phyloP scores from a whole-genome alignment of 331 rosid genomes.

The Cydonia oblonga region DNA sequence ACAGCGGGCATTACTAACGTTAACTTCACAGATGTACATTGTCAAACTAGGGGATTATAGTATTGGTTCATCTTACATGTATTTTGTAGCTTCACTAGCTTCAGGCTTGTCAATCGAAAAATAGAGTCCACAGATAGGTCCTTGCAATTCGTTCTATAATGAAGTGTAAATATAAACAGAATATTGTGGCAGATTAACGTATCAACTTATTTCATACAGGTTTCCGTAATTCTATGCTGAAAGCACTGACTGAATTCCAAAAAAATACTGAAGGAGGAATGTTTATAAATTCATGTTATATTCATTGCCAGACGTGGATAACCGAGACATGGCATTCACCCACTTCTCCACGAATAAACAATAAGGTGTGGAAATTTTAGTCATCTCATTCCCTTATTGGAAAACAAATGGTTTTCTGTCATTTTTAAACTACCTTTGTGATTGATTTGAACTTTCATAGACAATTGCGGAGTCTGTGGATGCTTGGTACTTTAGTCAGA shows the following conservation, averaged over 20 bases:
- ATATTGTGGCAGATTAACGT: slow-evolving; percentile 14
- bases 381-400: neutral
- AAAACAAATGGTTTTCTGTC: neutral
- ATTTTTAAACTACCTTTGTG: neutral
- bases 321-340: slow-evolving; percentile 76
- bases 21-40: too few species aligned
- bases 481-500: neutral
- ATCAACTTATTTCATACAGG: slow-evolving; percentile 34
- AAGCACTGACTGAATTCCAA: slow-evolving; percentile 44
- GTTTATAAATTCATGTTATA: slow-evolving; percentile 75
- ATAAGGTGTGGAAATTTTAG: slow-evolving; percentile 39
- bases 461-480: slow-evolving; percentile 83
- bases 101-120: neutral
- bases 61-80: neutral
- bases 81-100: neutral
- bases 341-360: slow-evolving; percentile 62
- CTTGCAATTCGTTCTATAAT: neutral
- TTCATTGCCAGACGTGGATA: slow-evolving; percentile 82
- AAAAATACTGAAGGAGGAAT: slow-evolving; percentile 49
- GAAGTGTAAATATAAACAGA: neutral
- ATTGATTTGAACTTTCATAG: slow-evolving; percentile 18
- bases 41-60: too few species aligned
- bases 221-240: slow-evolving; percentile 69
- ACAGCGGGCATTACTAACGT: neutral
- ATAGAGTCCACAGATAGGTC: neutral